Evolutionary conservation across 2,329 filamentous ascomycete genomes (phyloP).

Genomic region (Stachybotrys chartarum): DNA sequence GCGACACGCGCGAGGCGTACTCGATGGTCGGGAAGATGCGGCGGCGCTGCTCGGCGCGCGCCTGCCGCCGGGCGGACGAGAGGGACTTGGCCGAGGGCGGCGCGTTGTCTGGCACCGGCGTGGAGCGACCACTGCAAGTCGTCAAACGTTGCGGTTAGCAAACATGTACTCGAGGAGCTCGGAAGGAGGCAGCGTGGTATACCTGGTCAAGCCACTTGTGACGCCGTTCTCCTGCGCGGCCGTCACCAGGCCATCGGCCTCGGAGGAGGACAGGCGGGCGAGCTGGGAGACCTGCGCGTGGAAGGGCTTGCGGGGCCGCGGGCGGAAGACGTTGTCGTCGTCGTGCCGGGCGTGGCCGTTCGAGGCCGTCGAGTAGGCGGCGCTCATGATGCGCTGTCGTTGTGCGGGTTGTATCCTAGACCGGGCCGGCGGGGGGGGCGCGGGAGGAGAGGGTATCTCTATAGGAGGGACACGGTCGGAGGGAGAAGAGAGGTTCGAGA

Average conservation of each 20-base stretch:
- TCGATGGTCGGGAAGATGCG: constrained; percentile 91
- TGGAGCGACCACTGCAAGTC: constrained; percentile 65
- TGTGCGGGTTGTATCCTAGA: too few species aligned
- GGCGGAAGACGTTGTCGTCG: constrained; percentile 38
- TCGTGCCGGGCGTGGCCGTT: constrained; percentile 15
- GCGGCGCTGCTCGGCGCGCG: constrained; percentile 71
- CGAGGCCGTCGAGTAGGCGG: not conserved
- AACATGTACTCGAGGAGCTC: not conserved
- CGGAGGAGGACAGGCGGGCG: constrained; percentile 26
- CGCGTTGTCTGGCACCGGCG: constrained; percentile 79
- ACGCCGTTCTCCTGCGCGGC: constrained; percentile 22
- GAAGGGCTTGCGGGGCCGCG: constrained; percentile 42
- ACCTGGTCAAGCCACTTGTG: constrained; percentile 40
- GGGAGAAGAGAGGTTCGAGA: too few species aligned
- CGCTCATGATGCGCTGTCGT: too few species aligned
- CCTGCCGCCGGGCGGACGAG: constrained; percentile 75
- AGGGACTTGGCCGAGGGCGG: constrained; percentile 87
- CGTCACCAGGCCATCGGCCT: constrained; percentile 25
- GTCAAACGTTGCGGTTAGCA: constrained; percentile 6
- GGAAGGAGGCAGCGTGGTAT: constrained; percentile 4
- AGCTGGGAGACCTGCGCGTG: constrained; percentile 39
- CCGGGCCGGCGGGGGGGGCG: too few species aligned
- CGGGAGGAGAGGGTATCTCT: too few species aligned
- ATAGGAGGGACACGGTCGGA: too few species aligned
- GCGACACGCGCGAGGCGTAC: constrained; percentile 83